Conservation (phyloP, 345 rosid species). For the Acer saccharum region DNA sequence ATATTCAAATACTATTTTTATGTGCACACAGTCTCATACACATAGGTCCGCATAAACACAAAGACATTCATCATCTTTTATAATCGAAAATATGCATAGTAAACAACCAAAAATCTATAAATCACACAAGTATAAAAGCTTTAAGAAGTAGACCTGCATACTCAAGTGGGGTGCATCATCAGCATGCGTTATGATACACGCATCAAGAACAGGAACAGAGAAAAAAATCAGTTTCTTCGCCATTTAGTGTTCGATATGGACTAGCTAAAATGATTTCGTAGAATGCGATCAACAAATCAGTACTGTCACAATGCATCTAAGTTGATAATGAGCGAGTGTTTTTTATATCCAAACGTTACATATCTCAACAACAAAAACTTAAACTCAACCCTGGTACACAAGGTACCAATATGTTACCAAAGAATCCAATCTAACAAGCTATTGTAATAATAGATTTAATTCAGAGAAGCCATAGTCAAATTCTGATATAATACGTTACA, state of each 20-base stretch:
- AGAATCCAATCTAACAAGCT: neutral
- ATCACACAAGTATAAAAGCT: neutral
- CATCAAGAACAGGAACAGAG: slow-evolving; percentile 97
- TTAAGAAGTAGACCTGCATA: slow-evolving; percentile 53
- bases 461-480: neutral
- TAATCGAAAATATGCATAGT: neutral
- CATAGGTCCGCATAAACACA: neutral
- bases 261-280: slow-evolving; percentile 91
- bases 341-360: neutral
- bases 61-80: neutral
- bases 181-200: slow-evolving; percentile 91
- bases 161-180: slow-evolving; percentile 89
- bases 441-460: neutral
- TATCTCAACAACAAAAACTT: neutral
- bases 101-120: neutral
- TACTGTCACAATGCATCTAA: neutral
- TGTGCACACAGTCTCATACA: neutral
- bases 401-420: neutral
- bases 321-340: neutral
- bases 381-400: neutral
- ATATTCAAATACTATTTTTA: neutral
- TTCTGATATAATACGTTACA: neutral
- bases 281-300: slow-evolving; percentile 38
- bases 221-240: slow-evolving; percentile 82
- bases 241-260: slow-evolving; percentile 78